These are phyloP conservation scores for Comarum palustre DNA, from an alignment of 306 rosid genomes.

Conservation along the genomic window DNA sequence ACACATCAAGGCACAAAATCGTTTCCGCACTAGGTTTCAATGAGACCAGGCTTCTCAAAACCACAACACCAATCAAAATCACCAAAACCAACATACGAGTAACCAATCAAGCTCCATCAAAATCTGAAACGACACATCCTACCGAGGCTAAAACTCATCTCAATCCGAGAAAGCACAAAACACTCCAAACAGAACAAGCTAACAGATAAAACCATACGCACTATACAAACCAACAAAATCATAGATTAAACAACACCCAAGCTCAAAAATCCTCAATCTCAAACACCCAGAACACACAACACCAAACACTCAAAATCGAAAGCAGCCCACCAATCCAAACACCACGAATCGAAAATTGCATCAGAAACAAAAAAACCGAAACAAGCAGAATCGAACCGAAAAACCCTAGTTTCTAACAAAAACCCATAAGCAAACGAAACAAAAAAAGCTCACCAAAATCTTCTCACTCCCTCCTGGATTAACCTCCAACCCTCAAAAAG, in stretches of 20 bases:
- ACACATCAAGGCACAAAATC: not conserved
- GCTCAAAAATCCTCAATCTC: not conserved
- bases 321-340: not conserved
- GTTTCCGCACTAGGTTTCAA: not conserved
- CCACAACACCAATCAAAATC: not conserved
- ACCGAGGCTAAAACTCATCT: not conserved
- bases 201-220: not conserved
- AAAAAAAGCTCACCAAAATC: slow-evolving; percentile 19
- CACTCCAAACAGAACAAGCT: not conserved
- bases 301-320: not conserved
- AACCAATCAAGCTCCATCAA: not conserved
- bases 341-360: not conserved
- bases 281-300: not conserved
- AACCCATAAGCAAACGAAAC: not conserved
- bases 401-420: slow-evolving; percentile 15
- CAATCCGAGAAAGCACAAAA: not conserved
- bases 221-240: not conserved
- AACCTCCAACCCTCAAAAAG: slow-evolving; percentile 2
- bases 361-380: not conserved
- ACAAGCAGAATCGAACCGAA: slow-evolving; percentile 1
- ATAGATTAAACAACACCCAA: not conserved
- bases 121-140: not conserved
- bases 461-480: not conserved
- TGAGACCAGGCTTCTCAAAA: not conserved
- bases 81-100: not conserved